Conservation (phyloP, 768 basidiomycete species). For the Russula earlei region DNA sequence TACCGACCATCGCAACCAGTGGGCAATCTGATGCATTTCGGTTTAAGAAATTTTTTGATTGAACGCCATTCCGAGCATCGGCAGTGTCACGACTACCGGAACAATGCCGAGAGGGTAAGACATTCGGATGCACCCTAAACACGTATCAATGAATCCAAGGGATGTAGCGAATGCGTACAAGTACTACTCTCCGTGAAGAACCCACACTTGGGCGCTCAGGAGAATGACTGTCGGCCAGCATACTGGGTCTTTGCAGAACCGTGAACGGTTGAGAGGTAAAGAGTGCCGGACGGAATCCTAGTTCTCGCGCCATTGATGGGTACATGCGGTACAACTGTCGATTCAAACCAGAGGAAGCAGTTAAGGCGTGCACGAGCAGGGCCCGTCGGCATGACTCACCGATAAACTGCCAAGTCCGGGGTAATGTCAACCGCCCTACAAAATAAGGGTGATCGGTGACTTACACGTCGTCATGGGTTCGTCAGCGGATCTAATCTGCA, state of each 20-base stretch:
- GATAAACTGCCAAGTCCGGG: slow-evolving; percentile 40
- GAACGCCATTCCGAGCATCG: not conserved
- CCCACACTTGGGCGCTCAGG: not conserved
- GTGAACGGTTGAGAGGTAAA: too few relatives aligned
- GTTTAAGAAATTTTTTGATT: not conserved
- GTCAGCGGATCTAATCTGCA: slow-evolving; percentile 91
- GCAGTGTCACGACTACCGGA: not conserved
- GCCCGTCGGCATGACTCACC: slow-evolving; percentile 20
- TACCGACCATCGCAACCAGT: not conserved
- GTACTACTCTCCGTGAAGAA: not conserved
- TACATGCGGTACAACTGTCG: slow-evolving; percentile 50
- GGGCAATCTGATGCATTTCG: not conserved
- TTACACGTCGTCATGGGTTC: slow-evolving; percentile 73
- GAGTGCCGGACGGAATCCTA: not conserved
- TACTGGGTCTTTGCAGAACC: too few relatives aligned
- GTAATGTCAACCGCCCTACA: not conserved
- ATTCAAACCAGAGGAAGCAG: not conserved
- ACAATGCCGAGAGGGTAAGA: not conserved
- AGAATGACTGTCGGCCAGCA: too few relatives aligned
- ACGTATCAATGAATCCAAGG: not conserved
- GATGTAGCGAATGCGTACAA: not conserved
- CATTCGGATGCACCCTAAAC: not conserved
- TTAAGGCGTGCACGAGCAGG: not conserved
- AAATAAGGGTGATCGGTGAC: slow-evolving; percentile 14
- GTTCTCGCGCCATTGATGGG: slow-evolving; percentile 64